phyloP scores from a whole-genome alignment of 2,329 filamentous ascomycete genomes.

The Trichophyton verrucosum region DNA sequence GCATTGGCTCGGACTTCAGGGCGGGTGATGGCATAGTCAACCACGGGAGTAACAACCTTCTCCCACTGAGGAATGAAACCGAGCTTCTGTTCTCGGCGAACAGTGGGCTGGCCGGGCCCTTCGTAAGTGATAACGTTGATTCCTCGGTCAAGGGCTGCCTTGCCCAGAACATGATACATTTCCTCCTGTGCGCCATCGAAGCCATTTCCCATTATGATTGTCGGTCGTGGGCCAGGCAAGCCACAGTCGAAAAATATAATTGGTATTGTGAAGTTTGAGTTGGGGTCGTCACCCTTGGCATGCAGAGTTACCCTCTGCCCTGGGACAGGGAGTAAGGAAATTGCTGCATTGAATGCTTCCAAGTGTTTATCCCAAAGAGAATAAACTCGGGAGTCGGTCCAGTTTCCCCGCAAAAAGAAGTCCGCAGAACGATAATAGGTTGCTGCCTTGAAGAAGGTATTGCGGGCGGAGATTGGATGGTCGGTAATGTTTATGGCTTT shows the following conservation, averaged over 20 bases:
- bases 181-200: conserved; percentile 36
- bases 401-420: conserved; percentile 33
- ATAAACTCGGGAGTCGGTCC: conserved; percentile 29
- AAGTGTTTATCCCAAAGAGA: conserved; percentile 27
- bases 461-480: conserved; percentile 14
- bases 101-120: conserved; percentile 33
- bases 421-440: conserved; percentile 33
- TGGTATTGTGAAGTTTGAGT: conserved; percentile 23
- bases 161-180: conserved; percentile 26
- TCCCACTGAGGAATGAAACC: conserved; percentile 36
- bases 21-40: conserved; percentile 23
- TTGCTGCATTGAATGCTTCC: conserved; percentile 28
- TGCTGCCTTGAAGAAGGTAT: conserved; percentile 26
- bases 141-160: conserved; percentile 27
- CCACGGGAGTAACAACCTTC: conserved; percentile 27
- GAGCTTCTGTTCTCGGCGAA: conserved; percentile 29
- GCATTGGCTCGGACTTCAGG: conserved; percentile 20
- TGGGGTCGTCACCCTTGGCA: conserved; percentile 8
- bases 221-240: conserved; percentile 12
- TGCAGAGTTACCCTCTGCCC: conserved; percentile 24
- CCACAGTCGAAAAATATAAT: conserved; percentile 25
- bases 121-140: conserved; percentile 35
- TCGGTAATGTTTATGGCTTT: conserved; percentile 6
- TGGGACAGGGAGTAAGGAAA: conserved; percentile 23
- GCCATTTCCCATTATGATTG: conserved; percentile 20